A percentile compares a stretch with the other conserved stretches of the same genome.
These are phyloP conservation scores for Pleurotus platypus DNA, from an alignment of 768 basidiomycete genomes.

Conservation along the genomic window DNA sequence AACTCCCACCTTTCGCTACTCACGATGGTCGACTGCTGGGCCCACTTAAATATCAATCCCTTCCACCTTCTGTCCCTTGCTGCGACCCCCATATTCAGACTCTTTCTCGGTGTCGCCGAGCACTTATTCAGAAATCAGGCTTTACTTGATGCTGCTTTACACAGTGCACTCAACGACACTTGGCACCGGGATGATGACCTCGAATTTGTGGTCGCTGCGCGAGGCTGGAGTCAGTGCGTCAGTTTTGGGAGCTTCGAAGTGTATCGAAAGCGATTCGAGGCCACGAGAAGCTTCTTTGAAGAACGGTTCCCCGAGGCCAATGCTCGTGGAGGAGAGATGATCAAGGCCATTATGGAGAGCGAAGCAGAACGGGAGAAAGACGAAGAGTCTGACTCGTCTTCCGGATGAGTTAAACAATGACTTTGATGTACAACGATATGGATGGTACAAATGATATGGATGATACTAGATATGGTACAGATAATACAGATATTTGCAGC, in stretches of 20 bases:
- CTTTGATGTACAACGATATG: background rate
- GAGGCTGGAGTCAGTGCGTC: slow-evolving; percentile 96
- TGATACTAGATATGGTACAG: background rate
- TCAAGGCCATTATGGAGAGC: slow-evolving; percentile 77
- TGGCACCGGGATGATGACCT: slow-evolving; percentile 86
- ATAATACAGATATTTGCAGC: background rate
- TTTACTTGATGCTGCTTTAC: slow-evolving; percentile 65
- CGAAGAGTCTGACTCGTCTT: background rate
- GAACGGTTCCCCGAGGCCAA: slow-evolving; percentile 84
- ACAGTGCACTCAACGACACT: slow-evolving; percentile 71
- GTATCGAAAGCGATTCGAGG: slow-evolving; percentile 76
- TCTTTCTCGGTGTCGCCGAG: slow-evolving; percentile 97
- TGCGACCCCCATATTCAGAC: slow-evolving; percentile 92
- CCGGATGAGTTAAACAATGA: background rate
- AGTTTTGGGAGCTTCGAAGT: slow-evolving; percentile 89
- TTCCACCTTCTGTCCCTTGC: slow-evolving; percentile 90
- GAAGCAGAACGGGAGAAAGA: slow-evolving; percentile 35
- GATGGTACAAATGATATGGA: background rate
- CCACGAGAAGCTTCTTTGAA: slow-evolving; percentile 82
- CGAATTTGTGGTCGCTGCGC: slow-evolving; percentile 89
- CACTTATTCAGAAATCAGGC: slow-evolving; percentile 78
- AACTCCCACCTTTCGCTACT: slow-evolving; percentile 94
- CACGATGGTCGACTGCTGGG: slow-evolving; percentile 99
- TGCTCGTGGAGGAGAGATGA: slow-evolving; percentile 82
- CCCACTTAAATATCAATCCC: slow-evolving; percentile 79